These are phyloP conservation scores for Fusarium hostae DNA, from an alignment of 2,329 filamentous ascomycete genomes.

Conservation along the genomic window DNA sequence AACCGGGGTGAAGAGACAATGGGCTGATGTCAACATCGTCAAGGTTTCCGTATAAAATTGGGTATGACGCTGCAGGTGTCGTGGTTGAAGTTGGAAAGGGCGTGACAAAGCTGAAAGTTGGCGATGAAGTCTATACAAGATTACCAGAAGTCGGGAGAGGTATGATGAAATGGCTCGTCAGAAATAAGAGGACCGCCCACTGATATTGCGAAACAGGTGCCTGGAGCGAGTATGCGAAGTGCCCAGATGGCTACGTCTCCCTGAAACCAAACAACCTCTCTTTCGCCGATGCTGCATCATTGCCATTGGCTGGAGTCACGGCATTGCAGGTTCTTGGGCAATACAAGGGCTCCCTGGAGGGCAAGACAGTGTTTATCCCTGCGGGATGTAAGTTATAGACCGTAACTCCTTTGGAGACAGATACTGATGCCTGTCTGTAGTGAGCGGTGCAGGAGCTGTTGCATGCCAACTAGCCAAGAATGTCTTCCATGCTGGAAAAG, in stretches of 20 bases:
- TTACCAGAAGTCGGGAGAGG: background rate
- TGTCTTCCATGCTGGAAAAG: background rate
- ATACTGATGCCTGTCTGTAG: background rate
- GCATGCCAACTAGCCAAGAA: background rate
- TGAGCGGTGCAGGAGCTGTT: background rate
- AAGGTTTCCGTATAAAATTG: background rate
- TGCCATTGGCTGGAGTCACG: background rate
- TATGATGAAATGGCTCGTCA: rapidly evolving
- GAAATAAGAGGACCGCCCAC: rapidly evolving
- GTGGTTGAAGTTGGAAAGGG: background rate
- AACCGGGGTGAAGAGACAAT: no score
- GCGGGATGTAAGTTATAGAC: background rate
- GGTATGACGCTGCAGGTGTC: background rate
- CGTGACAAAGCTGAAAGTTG: background rate
- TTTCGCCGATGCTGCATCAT: background rate
- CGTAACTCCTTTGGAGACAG: no score
- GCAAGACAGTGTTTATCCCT: background rate
- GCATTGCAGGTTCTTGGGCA: background rate
- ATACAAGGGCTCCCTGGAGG: background rate
- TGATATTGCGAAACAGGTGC: background rate
- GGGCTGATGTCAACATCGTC: rapidly evolving
- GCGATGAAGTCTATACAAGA: background rate
- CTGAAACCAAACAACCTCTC: background rate
- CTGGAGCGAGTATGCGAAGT: background rate
- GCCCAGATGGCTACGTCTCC: background rate